Evolutionary conservation across 352 stramenopile genomes (phyloP).

Genomic region (Globisporangium splendens): DNA sequence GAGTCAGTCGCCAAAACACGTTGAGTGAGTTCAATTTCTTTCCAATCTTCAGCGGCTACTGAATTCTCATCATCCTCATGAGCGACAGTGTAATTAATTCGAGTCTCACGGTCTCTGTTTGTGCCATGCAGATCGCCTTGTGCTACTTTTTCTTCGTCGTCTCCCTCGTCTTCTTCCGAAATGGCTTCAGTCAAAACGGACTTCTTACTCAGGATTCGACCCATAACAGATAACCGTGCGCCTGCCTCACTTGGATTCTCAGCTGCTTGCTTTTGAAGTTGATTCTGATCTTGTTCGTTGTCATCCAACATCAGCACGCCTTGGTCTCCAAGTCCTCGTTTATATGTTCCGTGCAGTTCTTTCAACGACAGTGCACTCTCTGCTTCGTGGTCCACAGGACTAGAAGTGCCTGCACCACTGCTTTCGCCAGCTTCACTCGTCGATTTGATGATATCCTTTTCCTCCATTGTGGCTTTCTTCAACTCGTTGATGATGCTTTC

Average conservation of each 20-base stretch:
- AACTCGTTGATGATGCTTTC: conserved; percentile 35
- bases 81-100: conserved; percentile 8
- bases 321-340: conserved; percentile 72
- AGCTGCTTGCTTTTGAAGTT: background rate
- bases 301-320: conserved; percentile 49
- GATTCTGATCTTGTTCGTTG: conserved; percentile 6
- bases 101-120: conserved; percentile 7
- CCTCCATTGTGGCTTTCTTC: conserved; percentile 35
- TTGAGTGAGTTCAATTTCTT: conserved; percentile 43
- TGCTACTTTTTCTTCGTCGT: conserved; percentile 16
- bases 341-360: conserved; percentile 81
- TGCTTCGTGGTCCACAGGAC: background rate
- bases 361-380: conserved; percentile 44
- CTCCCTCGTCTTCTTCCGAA: conserved; percentile 27
- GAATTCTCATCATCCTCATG: conserved; percentile 8
- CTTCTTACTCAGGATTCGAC: conserved; percentile 37
- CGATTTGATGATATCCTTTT: conserved; percentile 19
- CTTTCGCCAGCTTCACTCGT: background rate
- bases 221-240: conserved; percentile 33
- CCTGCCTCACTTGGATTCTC: background rate
- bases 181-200: conserved; percentile 36
- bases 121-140: background rate
- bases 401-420: background rate
- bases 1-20: background rate
- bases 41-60: conserved; percentile 38